These are phyloP conservation scores for Moricandia arvensis DNA, from an alignment of 345 rosid species.

Conservation along the genomic window DNA sequence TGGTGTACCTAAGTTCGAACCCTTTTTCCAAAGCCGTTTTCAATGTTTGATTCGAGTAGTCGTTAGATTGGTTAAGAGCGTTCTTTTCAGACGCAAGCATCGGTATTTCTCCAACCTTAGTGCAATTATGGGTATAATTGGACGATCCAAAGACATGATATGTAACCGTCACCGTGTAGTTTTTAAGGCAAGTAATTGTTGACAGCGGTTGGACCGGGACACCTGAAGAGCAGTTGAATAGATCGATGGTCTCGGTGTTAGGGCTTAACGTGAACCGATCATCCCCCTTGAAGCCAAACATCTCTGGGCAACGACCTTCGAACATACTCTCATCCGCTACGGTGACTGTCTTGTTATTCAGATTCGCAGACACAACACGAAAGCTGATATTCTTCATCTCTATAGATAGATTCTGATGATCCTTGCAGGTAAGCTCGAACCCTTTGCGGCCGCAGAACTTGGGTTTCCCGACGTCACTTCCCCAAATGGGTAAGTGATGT, in stretches of 20 bases:
- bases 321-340: constrained; percentile 21
- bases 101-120: background rate
- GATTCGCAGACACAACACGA: background rate
- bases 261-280: background rate
- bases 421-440: constrained; percentile 41
- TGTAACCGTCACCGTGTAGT: accelerated
- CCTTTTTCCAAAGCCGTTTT: constrained; percentile 24
- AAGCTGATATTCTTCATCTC: background rate
- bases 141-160: background rate
- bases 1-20: constrained; percentile 13
- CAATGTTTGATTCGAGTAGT: accelerated
- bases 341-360: background rate
- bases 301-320: constrained; percentile 14
- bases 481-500: constrained; percentile 57
- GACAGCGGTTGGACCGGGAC: background rate
- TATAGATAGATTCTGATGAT: background rate
- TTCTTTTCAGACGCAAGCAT: background rate
- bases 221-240: background rate
- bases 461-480: constrained; percentile 9
- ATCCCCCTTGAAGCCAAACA: background rate
- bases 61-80: too few species aligned
- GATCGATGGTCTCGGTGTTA: background rate
- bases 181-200: background rate
- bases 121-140: accelerated
- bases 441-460: constrained; percentile 40